Evolutionary conservation across 139 green algal species (phyloP), one percentile per base, ranked within the genome.

Genomic region (Eudorina sp.): DNA sequence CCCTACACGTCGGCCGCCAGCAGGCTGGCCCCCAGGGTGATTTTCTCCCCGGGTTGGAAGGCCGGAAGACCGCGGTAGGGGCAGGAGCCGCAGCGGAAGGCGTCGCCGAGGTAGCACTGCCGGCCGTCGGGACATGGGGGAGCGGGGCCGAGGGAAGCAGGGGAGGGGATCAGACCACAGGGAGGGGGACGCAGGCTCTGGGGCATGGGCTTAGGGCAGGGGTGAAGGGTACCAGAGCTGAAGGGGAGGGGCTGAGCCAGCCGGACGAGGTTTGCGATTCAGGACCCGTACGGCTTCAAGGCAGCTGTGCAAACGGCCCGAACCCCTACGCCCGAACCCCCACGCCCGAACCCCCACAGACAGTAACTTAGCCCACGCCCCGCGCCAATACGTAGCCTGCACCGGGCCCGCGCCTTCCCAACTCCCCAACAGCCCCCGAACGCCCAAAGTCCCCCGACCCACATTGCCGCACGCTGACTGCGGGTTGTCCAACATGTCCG

Each of bases 91-190:
- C 98, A 99, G 64, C 98, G 93, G 93, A 99, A 99, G 1, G 98
- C 98, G 89, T 99, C 98, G 1, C 98, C 98, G 45, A 99, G 92
- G 0, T 84, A 90, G 81, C 98, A 99, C 96, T 98, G 94, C 90
- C 89, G 3, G 31, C 40, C 70, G 4, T 31, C 48, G 53, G 36
- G 23, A 40, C 34, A 27, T 41, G 53, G 27, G 19, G 8, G 36
- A 51, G 11, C 41, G 73, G 1, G 46, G 45, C n/a, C 4, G 73
- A 64, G 14, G 72, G 41, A 34, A 21, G 58, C 58, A 68, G 18
- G 58, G 29, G 68, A 43, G n/a, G 64, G 64, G n/a, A 43, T 29
- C 6, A 58, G 51, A 58, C 51, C 51, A 58, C 51, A 58, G 51
- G 16, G 16, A 58, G 13, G 51, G 51, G 51, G 51, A 16, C 51